These are phyloP conservation scores for Epipyxis sp. DNA, from an alignment of 108 stramenopile species.

Conservation along the genomic window DNA sequence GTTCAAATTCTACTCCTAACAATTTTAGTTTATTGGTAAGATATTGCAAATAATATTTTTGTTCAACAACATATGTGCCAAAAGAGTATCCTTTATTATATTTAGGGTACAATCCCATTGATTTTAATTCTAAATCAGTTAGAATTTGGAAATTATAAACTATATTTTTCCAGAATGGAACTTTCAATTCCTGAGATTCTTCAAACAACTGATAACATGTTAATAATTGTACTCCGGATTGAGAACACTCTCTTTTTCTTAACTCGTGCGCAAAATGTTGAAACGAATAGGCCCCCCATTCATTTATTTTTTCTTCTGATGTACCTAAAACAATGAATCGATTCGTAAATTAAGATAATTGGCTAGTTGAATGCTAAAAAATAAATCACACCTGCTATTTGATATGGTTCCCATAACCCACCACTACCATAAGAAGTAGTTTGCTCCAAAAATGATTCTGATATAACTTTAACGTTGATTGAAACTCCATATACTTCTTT, in stretches of 20 bases:
- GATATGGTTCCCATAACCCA: neutral
- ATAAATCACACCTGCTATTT: neutral
- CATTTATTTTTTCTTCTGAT: neutral
- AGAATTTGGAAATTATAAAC: conserved; percentile 2
- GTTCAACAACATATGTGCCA: neutral
- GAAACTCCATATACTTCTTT: neutral
- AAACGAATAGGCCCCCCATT: neutral
- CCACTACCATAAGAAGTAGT: neutral
- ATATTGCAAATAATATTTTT: neutral
- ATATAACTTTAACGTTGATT: neutral
- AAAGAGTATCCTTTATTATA: neutral
- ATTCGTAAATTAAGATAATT: neutral
- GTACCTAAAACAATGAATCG: conserved; percentile 3
- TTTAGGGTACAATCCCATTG: neutral
- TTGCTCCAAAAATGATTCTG: neutral
- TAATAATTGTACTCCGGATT: neutral
- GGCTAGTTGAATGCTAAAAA: neutral
- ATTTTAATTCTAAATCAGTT: neutral
- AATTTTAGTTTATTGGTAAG: neutral
- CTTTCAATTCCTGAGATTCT: neutral
- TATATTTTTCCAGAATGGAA: neutral
- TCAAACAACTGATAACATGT: neutral
- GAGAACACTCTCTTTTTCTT: neutral
- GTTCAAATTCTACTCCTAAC: neutral
- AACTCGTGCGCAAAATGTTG: neutral